A percentile compares a stretch with the other conserved stretches of the same genome.
phyloP scores from a whole-genome alignment of 345 rosid species.

The Lepidium didymum region DNA sequence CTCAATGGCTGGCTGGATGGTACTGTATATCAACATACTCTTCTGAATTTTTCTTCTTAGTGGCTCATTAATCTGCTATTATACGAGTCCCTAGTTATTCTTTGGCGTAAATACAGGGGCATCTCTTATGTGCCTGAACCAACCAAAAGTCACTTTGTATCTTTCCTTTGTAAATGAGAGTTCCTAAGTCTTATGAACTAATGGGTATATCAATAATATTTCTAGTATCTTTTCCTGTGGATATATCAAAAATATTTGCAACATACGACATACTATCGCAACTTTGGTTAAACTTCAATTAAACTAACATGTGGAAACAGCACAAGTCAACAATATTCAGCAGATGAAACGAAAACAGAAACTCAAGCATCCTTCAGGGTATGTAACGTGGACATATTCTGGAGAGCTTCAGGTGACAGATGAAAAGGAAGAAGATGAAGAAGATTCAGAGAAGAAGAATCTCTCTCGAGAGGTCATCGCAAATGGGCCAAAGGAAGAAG shows the following conservation, averaged over 20 bases:
- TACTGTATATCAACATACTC: conserved; percentile 77
- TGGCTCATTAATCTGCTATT: conserved; percentile 2
- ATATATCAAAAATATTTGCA: conserved; percentile 4
- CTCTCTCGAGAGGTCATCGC: too few relatives aligned
- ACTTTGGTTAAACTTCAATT: neutral
- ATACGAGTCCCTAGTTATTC: neutral
- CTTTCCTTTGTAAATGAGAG: conserved; percentile 11
- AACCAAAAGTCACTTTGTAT: neutral
- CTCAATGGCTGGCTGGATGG: conserved; percentile 95
- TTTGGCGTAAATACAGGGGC: conserved; percentile 6
- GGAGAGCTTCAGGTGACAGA: too few relatives aligned
- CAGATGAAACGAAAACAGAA: neutral
- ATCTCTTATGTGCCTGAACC: conserved; percentile 17
- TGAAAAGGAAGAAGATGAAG: too few relatives aligned
- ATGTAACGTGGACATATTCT: too few relatives aligned
- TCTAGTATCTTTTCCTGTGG: neutral
- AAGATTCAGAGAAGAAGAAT: too few relatives aligned
- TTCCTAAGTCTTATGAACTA: neutral
- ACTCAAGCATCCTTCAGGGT: neutral
- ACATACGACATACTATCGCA: neutral
- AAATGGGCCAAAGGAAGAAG: too few relatives aligned
- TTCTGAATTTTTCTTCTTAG: conserved; percentile 32
- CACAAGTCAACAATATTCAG: neutral
- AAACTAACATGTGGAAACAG: conserved; percentile 5
- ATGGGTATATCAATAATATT: neutral